Base-by-base conservation (phyloP, 306 rosid genomes). In the Quercus glauca region DNA sequence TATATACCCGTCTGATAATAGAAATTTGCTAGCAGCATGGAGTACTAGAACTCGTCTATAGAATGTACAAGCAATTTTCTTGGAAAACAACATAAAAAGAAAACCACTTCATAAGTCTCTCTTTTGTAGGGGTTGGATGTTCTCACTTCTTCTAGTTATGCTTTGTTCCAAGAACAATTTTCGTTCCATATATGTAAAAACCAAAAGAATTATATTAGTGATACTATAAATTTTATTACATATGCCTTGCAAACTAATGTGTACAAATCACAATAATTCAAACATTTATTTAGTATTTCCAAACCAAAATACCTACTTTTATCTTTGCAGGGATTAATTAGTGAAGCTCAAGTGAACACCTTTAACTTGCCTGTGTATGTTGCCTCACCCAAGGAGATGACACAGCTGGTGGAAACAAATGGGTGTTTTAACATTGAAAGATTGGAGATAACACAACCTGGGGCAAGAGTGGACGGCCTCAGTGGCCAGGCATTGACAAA, bases 351-450 rank as follows among this genome's bases (percentile, higher is more conserved):
- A 63, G 60, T 64, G 60, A 29, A 76, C 61, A 25, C 71, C 8
- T 76, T 76, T 68, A 76, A 76, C 58, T 4, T 76, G 4, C 79
- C 79, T 5, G 3, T 49, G 1, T 63, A 63, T 18, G 5, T 15
- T 15, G 23, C 70, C 6, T 76, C 79, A 21, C 35, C 73, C 3
- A 17, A 45, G 49, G 79, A 76, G 21, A 15, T 76, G 25, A 31
- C n/a, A 26, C 17, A 14, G 15, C 20, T 11, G 5, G 55, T 60
- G 14, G 57, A 75, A 37, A 21, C 51, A 31, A 59, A 59, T 41
- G 78, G 78, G 18, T 26, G 60, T 76, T 76, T 76, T 28, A 17
- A 7, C 73, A 63, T 76, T 13, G 79, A 61, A 58, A 49, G 12
- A 76, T 63, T 76, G 61, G 78, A 75, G 3, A 4, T 21, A 70